Percentiles rank a stretch among this genome's conserved stretches.
Conservation (phyloP, 129 eudicot species). For the Oenanthe sinensis region DNA sequence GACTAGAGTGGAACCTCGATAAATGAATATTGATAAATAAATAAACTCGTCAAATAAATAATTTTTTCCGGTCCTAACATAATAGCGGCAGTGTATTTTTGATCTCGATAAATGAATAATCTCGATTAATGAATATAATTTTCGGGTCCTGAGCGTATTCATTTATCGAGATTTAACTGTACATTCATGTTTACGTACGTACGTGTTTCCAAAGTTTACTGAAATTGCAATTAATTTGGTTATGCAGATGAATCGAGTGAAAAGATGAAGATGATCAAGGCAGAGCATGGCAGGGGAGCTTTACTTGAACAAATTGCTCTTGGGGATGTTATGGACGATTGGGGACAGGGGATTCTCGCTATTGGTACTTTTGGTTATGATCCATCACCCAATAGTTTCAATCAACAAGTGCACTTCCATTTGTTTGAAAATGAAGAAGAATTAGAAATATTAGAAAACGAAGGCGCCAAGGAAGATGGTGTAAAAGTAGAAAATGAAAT, state of each 20-base stretch:
- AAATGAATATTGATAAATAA: no score
- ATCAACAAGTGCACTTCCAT: background rate
- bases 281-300: slow-evolving; percentile 14
- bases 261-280: background rate
- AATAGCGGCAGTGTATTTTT: no score
- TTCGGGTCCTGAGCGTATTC: no score
- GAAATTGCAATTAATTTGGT: background rate
- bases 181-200: no score
- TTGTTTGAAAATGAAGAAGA: background rate
- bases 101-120: no score
- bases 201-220: background rate
- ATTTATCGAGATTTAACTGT: no score
- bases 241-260: slow-evolving; percentile 11
- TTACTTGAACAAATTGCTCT: slow-evolving; percentile 25
- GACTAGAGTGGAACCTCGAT: no score
- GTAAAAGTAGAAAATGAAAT: background rate
- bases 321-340: slow-evolving; percentile 23
- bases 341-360: slow-evolving; percentile 55
- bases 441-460: background rate
- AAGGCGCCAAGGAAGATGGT: background rate
- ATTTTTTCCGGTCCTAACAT: no score
- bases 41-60: no score
- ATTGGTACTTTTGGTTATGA: slow-evolving; percentile 70
- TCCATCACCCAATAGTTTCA: slow-evolving; percentile 23
- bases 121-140: no score